Base-by-base conservation (phyloP, 192 early-diverging fungal genomes). In the Coemansia sp. region DNA sequence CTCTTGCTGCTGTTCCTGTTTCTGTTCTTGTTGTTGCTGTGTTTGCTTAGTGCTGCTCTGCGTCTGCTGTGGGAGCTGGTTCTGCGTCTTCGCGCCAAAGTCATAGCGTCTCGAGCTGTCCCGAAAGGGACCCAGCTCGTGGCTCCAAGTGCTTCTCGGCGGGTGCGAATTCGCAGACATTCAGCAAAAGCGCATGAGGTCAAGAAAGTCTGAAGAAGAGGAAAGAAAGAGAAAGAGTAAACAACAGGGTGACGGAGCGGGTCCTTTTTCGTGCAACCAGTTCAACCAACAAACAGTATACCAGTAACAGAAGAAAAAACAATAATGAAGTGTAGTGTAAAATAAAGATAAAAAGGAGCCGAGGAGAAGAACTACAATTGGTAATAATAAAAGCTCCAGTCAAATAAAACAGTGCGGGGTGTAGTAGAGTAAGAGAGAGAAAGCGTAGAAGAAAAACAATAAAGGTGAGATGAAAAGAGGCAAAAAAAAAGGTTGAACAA, bases 121-220 rank as follows among this genome's bases (percentile, higher is more conserved):
- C 72, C 70, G 70, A 41, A 76, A 62, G n/a, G 79, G 46, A 10
- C 74, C 74, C 21, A 61, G 71, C 67, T 76, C 79, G 22, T 65
- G 56, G 41, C 70, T 62, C 79, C 79, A 82, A 56, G 19, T 61
- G 21, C 65, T 63, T 22, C 37, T 57, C 42, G 66, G 59, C 61
- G 75, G 78, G 61, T 82, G 79, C 58, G 70, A 70, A 70, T 73
- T 71, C 46, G 67, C 54, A 21, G 68, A 61, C 79, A 82, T 82
- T 73, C 42, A 76, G 65, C 18, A 47, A 56, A 45, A 45, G 49
- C 51, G 58, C 67, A 75, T 69, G 64, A 16, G 52, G 46, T 19
- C 26, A 16, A 13, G 21, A 63, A 51, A 52, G 5, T 48, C 52
- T 19, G 15, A 42, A 22, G 9, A 46, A 61, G 6, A 21, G 52